These are phyloP conservation scores for Elsinoe arachidis DNA, from an alignment of 2,329 filamentous ascomycete species.

Conservation along the genomic window DNA sequence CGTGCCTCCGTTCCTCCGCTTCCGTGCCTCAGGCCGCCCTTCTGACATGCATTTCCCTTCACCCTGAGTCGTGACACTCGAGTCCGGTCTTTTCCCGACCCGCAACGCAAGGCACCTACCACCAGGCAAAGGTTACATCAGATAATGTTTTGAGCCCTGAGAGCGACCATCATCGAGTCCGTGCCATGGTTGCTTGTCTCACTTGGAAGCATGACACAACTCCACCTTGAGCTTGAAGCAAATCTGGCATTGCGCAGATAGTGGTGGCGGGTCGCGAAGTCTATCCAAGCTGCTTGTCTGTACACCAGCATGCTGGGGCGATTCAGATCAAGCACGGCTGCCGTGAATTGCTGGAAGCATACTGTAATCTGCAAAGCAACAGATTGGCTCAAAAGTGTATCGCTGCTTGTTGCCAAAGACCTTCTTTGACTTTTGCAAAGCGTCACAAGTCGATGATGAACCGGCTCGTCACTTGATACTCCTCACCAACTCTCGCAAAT, in stretches of 20 bases:
- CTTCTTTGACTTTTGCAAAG: no score
- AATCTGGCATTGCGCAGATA: not conserved
- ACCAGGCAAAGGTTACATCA: not conserved
- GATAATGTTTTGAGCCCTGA: not conserved
- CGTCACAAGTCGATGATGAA: no score
- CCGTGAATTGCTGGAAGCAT: no score
- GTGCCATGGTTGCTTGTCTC: not conserved
- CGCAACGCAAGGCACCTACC: not conserved
- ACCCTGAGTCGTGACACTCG: not conserved
- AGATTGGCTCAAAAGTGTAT: slow-evolving; percentile 2
- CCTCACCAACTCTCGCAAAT: slow-evolving; percentile 40
- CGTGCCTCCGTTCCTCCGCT: not conserved
- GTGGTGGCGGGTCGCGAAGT: not conserved
- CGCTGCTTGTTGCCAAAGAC: not conserved
- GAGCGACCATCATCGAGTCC: not conserved
- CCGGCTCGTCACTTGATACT: slow-evolving; percentile 31
- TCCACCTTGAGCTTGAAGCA: not conserved
- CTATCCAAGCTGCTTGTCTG: not conserved
- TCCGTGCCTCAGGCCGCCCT: not conserved
- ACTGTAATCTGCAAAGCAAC: no score
- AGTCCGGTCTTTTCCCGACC: not conserved
- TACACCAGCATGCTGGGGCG: not conserved
- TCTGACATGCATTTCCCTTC: not conserved
- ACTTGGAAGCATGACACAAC: not conserved
- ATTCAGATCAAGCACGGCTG: not conserved